Percentiles rank a stretch among this genome's conserved stretches.
These are phyloP conservation scores for Lodderomyces parapsilosis DNA, from an alignment of 1,139 yeast genomes.

Conservation along the genomic window DNA sequence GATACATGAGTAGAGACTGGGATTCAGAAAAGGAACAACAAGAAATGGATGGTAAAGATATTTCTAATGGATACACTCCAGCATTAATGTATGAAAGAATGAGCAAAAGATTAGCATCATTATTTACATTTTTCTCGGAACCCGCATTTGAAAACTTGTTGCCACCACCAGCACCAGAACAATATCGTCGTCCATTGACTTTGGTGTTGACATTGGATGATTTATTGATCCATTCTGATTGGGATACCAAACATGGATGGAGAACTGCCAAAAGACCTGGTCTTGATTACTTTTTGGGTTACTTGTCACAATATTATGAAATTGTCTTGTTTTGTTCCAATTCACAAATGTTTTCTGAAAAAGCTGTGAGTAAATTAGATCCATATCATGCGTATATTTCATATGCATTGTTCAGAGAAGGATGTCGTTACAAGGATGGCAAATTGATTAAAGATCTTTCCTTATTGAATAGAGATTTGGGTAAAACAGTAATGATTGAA, in stretches of 20 bases:
- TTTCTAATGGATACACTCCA: conserved; percentile 71
- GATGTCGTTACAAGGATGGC: conserved; percentile 87
- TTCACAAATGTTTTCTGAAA: conserved; percentile 84
- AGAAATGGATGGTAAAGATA: conserved; percentile 44
- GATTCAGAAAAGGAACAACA: conserved; percentile 72
- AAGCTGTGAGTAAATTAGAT: conserved; percentile 81
- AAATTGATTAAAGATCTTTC: conserved; percentile 82
- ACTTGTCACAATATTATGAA: conserved; percentile 92
- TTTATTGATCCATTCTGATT: conserved; percentile 82
- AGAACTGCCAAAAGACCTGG: conserved; percentile 99
- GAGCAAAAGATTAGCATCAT: conserved; percentile 66
- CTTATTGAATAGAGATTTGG: conserved; percentile 85
- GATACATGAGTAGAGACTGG: conserved; percentile 84
- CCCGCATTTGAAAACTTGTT: conserved; percentile 91
- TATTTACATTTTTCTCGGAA: conserved; percentile 84
- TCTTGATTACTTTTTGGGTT: conserved; percentile 91
- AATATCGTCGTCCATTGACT: conserved; percentile 90
- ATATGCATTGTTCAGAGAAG: conserved; percentile 87
- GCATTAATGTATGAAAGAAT: conserved; percentile 66
- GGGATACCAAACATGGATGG: conserved; percentile 96
- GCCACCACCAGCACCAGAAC: conserved; percentile 86
- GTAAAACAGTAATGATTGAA: conserved; percentile 78
- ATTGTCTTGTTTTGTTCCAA: conserved; percentile 86
- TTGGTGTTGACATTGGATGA: conserved; percentile 88
- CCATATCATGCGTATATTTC: conserved; percentile 89